Conservation (phyloP, 1,284 basidiomycete genomes). For the Athelia sp. region DNA sequence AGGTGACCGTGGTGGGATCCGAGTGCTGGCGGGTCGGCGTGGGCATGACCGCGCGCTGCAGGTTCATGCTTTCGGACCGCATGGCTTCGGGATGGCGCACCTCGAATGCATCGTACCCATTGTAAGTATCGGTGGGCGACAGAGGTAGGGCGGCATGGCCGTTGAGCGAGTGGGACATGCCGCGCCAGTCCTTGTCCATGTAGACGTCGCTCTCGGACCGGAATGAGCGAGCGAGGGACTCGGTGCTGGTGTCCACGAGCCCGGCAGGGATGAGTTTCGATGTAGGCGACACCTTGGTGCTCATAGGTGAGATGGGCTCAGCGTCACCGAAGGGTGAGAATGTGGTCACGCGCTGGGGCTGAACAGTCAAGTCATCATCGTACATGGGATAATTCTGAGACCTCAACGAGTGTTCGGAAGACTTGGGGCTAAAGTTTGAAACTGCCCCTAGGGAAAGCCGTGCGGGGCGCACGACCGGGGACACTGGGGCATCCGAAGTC, state of each 20-base stretch:
- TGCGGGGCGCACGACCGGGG: constrained; percentile 24
- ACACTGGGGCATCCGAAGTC: constrained; percentile 9
- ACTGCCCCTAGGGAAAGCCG: constrained; percentile 34
- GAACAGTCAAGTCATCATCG: constrained; percentile 29
- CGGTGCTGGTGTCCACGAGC: constrained; percentile 43
- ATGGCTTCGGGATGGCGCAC: constrained; percentile 26
- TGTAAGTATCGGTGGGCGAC: constrained; percentile 23
- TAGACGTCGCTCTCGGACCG: constrained; percentile 51
- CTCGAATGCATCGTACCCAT: constrained; percentile 38
- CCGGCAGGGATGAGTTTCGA: constrained; percentile 53
- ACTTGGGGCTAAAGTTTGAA: constrained; percentile 25
- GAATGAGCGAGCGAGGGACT: constrained; percentile 44
- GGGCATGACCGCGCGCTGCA: constrained; percentile 27
- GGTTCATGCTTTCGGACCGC: constrained; percentile 17
- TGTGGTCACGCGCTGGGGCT: constrained; percentile 18
- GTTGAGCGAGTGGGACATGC: constrained; percentile 11
- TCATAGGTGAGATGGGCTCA: constrained; percentile 14
- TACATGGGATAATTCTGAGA: constrained; percentile 36
- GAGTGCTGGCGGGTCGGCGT: constrained; percentile 30
- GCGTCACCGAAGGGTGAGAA: constrained; percentile 51
- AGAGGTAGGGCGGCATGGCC: constrained; percentile 18
- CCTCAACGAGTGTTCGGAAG: constrained; percentile 21
- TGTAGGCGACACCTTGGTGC: constrained; percentile 29
- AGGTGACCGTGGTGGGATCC: constrained; percentile 28
- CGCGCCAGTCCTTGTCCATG: constrained; percentile 47